Base-by-base conservation (phyloP, 192 early-diverging fungal species). In the Coemansia sp. region DNA sequence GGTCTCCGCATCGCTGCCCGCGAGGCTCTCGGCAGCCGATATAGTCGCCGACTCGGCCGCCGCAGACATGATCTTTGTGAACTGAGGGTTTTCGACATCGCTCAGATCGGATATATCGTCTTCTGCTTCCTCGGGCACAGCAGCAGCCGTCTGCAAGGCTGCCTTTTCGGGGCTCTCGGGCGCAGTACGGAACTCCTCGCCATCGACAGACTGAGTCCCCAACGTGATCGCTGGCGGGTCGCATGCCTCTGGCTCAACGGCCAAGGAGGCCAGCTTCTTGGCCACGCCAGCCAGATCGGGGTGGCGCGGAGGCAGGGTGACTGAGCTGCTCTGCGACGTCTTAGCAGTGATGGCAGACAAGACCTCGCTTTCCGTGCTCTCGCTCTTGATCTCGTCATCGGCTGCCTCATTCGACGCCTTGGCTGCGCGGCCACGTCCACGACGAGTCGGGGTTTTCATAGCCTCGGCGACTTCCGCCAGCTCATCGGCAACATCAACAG, bases 61-160 rank as follows among this genome's bases (percentile, higher is more conserved):
- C 14, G 65, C 60, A 7, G 73, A 65, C 78, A 81, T 81, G 35
- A 81, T 68, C 32, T 62, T 59, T 5, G 73, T 64, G 29, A 82
- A 82, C 27, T 75, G 79, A 31, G 79, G 79, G 64, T 82, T 73
- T 3, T 73, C 79, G 27, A 76, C 47, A 22, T 82, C 79, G 66
- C 79, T 82, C 58, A 82, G 58, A 57, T 82, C 79, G 6, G 79
- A 82, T 47, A 81, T 81, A 7, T 75, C 78, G 25, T 56, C 71
- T 2, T 58, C 62, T 0, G 40, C 67, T 6, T 59, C 61, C 56
- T 63, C 66, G 3, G 58, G 54, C 0, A 38, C 46, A 9, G 42
- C 62, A 32, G 35, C 35, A 17, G 40, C 40, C 4, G 59, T 46
- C 20, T 15, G 29, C 15, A 19, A 49, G 3, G 45, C 45, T 41